phyloP scores from a whole-genome alignment of 2,329 filamentous ascomycete species.

The Xenosphaeropsis pyriputrescens region DNA sequence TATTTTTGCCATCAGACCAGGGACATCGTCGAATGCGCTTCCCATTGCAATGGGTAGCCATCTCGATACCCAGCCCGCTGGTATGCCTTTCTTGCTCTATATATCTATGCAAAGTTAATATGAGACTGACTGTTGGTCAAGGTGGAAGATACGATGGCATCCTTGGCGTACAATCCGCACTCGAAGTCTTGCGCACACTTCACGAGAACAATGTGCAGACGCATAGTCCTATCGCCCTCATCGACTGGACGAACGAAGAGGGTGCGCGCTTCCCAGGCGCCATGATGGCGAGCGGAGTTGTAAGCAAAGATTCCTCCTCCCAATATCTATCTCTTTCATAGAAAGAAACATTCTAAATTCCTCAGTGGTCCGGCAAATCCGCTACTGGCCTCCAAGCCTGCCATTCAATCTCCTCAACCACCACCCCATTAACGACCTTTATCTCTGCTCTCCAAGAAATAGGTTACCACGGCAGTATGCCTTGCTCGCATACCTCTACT shows the following conservation, averaged over 20 bases:
- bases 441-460: slow-evolving; percentile 50
- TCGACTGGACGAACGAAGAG: slow-evolving; percentile 38
- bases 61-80: slow-evolving; percentile 39
- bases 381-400: slow-evolving; percentile 2
- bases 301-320: too few relatives aligned
- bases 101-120: background rate
- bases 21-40: slow-evolving; percentile 30
- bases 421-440: slow-evolving; percentile 7
- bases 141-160: slow-evolving; percentile 64
- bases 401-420: slow-evolving; percentile 12
- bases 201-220: slow-evolving; percentile 52
- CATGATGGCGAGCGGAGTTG: slow-evolving; percentile 56
- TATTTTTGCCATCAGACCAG: slow-evolving; percentile 55
- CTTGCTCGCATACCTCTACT: slow-evolving; percentile 38
- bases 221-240: slow-evolving; percentile 41
- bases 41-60: slow-evolving; percentile 54
- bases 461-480: slow-evolving; percentile 47
- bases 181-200: slow-evolving; percentile 57
- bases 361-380: slow-evolving; percentile 48
- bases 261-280: slow-evolving; percentile 62
- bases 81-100: background rate
- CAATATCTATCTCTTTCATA: too few relatives aligned
- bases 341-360: too few relatives aligned
- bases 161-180: slow-evolving; percentile 52
- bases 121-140: slow-evolving; percentile 4